Evolutionary conservation across 148 eudicot genomes (phyloP), one percentile per base, ranked within the genome.

Genomic region (Simmondsia chinensis): DNA sequence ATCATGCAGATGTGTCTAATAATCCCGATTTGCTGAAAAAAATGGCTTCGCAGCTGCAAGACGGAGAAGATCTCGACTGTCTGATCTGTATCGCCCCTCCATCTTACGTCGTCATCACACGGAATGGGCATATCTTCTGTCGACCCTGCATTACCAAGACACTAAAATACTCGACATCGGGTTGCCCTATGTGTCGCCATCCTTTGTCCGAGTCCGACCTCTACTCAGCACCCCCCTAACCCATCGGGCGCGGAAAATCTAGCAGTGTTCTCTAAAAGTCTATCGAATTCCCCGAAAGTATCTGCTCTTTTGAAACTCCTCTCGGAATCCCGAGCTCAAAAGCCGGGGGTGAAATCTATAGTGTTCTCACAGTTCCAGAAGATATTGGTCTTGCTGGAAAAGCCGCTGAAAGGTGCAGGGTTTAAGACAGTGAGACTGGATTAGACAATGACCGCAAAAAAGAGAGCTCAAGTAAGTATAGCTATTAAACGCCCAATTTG

Each of bases 81-180:
- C 95, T 94, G 25, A 85, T 91, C 48, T 91, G 97, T 52, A 82
- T 85, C 9, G 74, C 77, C 57, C 82, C 88, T 10, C 97, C 97
- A n/a, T 66, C 77, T 1, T 64, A 91, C 43, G 59, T 64, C 6
- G 69, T 91, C 18, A 91, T 91, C 15, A 91, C 97, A 6, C 41
- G 66, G 18, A 85, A 95, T 61, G 85, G 88, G n/a, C 97, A 91
- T 39, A 74, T 91, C 40, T 85, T 79, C 48, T 91, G 97, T 59
- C 69, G 68, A 34, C 33, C 72, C 39, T 91, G 97, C 88, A 91
- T 91, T 43, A 46, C 74, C 6, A 81, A 79, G 50, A 82, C 95
- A 18, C 37, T 91, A 33, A 79, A 76, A 48, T 77, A 59, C 27
- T 47, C 73, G 16, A 91, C 71, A 57, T 35, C 87, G 12, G 53